Percentiles rank a stretch among this genome's conserved stretches.
Evolutionary conservation across 2,329 filamentous ascomycete genomes (phyloP).

Genomic region (Stemphylium beticola): DNA sequence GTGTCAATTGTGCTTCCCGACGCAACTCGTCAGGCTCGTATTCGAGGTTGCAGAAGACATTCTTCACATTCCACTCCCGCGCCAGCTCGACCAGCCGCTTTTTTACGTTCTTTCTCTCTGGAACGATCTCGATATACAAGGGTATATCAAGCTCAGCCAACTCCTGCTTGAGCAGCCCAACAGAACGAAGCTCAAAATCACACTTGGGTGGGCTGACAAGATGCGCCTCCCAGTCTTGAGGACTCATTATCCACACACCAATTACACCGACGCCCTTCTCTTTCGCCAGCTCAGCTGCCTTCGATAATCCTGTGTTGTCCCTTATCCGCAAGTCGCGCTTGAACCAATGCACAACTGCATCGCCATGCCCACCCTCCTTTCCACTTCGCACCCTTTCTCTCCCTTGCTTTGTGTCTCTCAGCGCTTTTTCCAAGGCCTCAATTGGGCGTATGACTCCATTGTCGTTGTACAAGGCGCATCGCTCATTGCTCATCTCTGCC

Average conservation of each 20-base stretch:
- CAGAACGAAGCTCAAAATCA: slow-evolving; percentile 78
- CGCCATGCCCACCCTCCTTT: slow-evolving; percentile 50
- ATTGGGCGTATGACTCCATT: slow-evolving; percentile 75
- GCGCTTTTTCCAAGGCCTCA: slow-evolving; percentile 66
- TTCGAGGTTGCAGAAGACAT: slow-evolving; percentile 83
- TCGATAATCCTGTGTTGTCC: slow-evolving; percentile 75
- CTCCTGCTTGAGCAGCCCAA: slow-evolving; percentile 69
- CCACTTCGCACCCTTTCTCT: slow-evolving; percentile 56
- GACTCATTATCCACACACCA: slow-evolving; percentile 78
- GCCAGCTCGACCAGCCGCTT: slow-evolving; percentile 68
- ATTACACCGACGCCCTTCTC: slow-evolving; percentile 74
- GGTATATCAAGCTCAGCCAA: slow-evolving; percentile 77
- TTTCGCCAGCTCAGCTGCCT: slow-evolving; percentile 71
- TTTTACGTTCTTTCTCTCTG: slow-evolving; percentile 68
- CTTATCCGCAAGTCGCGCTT: slow-evolving; percentile 76
- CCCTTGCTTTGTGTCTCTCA: slow-evolving; percentile 64
- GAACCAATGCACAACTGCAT: slow-evolving; percentile 86
- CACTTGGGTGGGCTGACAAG: slow-evolving; percentile 73
- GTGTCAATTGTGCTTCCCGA: slow-evolving; percentile 72
- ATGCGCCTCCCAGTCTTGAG: slow-evolving; percentile 85
- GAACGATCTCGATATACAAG: slow-evolving; percentile 74
- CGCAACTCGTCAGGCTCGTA: slow-evolving; percentile 91
- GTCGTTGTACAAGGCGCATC: slow-evolving; percentile 76
- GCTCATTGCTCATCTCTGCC: slow-evolving; percentile 80
- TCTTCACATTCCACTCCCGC: slow-evolving; percentile 73